These are phyloP conservation scores for Colletotrichum tofieldiae DNA, from an alignment of 2,329 filamentous ascomycete species.

Conservation along the genomic window DNA sequence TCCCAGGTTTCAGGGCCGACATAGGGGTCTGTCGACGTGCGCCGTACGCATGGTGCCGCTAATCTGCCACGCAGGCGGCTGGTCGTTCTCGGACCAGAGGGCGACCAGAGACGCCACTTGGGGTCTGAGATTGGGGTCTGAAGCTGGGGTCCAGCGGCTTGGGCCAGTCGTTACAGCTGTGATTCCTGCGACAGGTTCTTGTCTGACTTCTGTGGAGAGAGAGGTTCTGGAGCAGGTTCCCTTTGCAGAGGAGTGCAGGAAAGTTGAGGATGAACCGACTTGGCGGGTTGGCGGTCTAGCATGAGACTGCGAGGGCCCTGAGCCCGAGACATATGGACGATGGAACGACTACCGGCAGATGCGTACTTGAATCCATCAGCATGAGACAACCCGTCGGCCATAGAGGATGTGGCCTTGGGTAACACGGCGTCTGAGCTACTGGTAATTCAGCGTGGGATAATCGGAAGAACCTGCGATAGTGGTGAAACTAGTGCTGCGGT, in stretches of 20 bases:
- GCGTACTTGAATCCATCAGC: background rate
- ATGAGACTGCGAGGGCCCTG: background rate
- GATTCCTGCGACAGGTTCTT: slow-evolving; percentile 25
- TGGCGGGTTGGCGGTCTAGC: slow-evolving; percentile 3
- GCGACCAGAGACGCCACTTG: slow-evolving; percentile 2
- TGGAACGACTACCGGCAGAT: background rate
- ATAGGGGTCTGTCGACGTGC: slow-evolving; percentile 5
- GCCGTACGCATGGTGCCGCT: background rate
- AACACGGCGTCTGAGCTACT: background rate
- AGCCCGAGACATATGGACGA: background rate
- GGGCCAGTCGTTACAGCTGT: slow-evolving; percentile 23
- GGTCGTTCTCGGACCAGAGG: slow-evolving; percentile 10
- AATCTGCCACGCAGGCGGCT: slow-evolving; percentile 8
- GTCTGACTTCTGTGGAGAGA: slow-evolving; percentile 29
- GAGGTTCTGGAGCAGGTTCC: slow-evolving; percentile 1
- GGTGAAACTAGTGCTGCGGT: background rate
- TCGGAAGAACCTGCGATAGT: background rate
- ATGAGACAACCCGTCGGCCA: background rate
- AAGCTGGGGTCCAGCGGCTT: slow-evolving; percentile 9
- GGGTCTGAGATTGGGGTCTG: background rate
- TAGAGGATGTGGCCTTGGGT: background rate
- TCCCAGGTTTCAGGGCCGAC: slow-evolving; percentile 18
- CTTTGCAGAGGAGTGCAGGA: background rate
- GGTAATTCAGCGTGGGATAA: background rate
- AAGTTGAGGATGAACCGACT: background rate